phyloP scores from a whole-genome alignment of 371 early-diverging fungal genomes.

The Mortierella sp. region DNA sequence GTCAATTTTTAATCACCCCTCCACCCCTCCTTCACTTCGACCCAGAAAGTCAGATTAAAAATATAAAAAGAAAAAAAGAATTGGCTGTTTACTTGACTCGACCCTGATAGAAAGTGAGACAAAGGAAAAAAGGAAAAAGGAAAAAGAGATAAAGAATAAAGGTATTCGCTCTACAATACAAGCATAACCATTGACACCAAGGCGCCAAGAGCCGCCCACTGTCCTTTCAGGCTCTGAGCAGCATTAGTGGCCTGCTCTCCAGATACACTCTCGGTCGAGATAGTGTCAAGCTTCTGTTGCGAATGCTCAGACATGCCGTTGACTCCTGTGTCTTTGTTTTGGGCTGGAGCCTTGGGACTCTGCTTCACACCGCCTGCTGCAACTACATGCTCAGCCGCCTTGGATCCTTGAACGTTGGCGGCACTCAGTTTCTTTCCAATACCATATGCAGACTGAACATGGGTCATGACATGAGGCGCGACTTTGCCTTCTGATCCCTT shows the following conservation, averaged over 20 bases:
- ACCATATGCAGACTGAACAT: slow-evolving; percentile 22
- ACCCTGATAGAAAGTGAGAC: not conserved
- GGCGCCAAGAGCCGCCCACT: slow-evolving; percentile 27
- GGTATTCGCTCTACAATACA: slow-evolving; percentile 9
- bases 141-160: not conserved
- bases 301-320: not conserved
- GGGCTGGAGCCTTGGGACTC: not conserved
- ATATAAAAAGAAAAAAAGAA: no score
- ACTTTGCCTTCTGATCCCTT: slow-evolving; percentile 13
- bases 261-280: not conserved
- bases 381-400: not conserved
- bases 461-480: slow-evolving; percentile 17
- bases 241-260: not conserved
- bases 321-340: not conserved
- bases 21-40: no score
- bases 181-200: slow-evolving; percentile 7
- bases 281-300: not conserved
- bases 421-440: not conserved
- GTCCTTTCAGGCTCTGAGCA: slow-evolving; percentile 17
- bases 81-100: no score
- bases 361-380: not conserved
- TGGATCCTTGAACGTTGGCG: not conserved
- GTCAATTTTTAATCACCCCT: no score
- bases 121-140: not conserved
- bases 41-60: no score